A percentile compares a stretch with the other conserved stretches of the same genome.
Evolutionary conservation across 768 basidiomycete species (phyloP).

Genomic region (Psilocybe cubensis): DNA sequence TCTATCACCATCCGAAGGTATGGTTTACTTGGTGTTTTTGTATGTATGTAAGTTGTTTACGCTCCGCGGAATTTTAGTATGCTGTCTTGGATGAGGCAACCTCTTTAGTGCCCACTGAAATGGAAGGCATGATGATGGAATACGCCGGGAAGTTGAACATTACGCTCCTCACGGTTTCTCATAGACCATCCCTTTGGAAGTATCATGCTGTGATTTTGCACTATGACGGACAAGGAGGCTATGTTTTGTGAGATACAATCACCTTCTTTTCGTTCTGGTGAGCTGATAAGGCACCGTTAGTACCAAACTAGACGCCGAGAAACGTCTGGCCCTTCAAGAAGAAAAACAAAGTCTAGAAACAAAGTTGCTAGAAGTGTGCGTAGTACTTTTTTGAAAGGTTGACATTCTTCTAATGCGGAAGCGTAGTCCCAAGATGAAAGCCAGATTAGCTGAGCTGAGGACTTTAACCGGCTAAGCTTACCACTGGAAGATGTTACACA

Average conservation of each 20-base stretch:
- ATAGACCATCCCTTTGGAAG: constrained; percentile 93
- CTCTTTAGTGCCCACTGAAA: constrained; percentile 88
- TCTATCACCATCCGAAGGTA: constrained; percentile 94
- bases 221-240: constrained; percentile 94
- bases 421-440: constrained; percentile 82
- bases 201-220: constrained; percentile 89
- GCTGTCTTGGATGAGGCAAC: constrained; percentile 98
- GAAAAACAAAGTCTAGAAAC: constrained; percentile 91
- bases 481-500: background rate
- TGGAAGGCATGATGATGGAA: constrained; percentile 96
- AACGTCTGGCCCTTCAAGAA: constrained; percentile 87
- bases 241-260: constrained; percentile 70
- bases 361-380: constrained; percentile 87
- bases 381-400: constrained; percentile 13
- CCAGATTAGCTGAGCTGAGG: constrained; percentile 69
- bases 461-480: constrained; percentile 19
- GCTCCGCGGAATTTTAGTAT: constrained; percentile 67
- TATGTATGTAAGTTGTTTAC: background rate
- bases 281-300: constrained; percentile 38
- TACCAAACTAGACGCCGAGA: constrained; percentile 88
- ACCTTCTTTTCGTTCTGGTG: constrained; percentile 7
- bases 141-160: constrained; percentile 86
- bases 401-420: no score
- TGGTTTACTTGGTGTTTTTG: background rate
- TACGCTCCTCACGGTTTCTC: constrained; percentile 93